Base-by-base conservation (phyloP, 1,139 yeast species). In the Barnettozyma hawaiiensis region DNA sequence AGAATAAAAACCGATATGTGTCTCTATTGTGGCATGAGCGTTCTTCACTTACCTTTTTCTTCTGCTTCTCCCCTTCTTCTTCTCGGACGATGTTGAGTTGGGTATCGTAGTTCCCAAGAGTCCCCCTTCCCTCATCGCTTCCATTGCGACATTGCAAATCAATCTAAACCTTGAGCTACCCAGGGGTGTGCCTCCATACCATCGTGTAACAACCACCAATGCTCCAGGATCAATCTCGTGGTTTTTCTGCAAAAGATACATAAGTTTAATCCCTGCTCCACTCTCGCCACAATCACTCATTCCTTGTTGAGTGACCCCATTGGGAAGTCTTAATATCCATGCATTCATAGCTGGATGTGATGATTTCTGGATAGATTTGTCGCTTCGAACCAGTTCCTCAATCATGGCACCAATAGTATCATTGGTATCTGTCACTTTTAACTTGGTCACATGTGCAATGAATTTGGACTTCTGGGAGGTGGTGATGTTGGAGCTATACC, bases 171-270 rank as follows among this genome's bases (percentile, higher is more conserved):
- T 61, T 31, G 75, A 69, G 5, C 83, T 68, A 0, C 92, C 90
- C 34, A 82, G 53, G 1, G 82, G 81, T 0, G 69, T 69, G 0
- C 90, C 89, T 2, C 85, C 86, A 56, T 79, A 81, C 90, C 90
- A 82, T 46, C 92, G 57, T 0, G 83, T 75, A 1, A 80, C 89
- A 14, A 81, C 75, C 0, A 81, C 71, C 16, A 82, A 53, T 1
- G 78, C 11, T 9, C 35, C 70, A 54, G 81, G 78, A 10, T 67
- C 60, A n/a, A 76, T 43, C 32, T 71, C 58, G n/a, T 8, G 7
- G 15, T 18, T 20, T 27, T 75, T 60, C 28, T 72, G 75, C 23
- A 83, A 49, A 4, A 78, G 60, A 10, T 75, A 73, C 42, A 80
- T 56, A 14, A 83, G 51, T 43, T 79, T 62, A 14, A 65, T 57